Percentiles rank a stretch among this genome's conserved stretches.
These are phyloP conservation scores for Fusarium sp. DNA, from an alignment of 2,329 filamentous ascomycete genomes.

Conservation along the genomic window DNA sequence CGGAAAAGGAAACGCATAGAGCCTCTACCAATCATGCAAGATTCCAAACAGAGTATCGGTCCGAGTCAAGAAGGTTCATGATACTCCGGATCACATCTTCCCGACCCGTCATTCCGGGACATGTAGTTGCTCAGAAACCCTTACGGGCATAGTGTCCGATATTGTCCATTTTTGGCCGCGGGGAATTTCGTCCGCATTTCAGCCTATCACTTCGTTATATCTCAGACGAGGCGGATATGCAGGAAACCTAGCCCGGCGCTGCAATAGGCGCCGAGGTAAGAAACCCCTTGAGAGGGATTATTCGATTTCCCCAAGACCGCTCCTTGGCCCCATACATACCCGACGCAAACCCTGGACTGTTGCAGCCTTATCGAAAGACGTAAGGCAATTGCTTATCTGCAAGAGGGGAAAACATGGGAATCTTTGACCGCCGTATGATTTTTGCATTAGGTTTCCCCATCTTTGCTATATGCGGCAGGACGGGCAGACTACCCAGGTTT, in stretches of 20 bases:
- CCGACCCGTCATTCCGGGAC: neutral
- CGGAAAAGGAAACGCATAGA: conserved; percentile 5
- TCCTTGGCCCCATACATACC: neutral
- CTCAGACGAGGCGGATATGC: neutral
- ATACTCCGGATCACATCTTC: neutral
- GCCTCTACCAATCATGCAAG: neutral
- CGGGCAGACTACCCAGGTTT: neutral
- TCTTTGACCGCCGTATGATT: neutral
- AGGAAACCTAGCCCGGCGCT: neutral
- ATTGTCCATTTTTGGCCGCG: neutral
- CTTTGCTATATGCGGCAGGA: neutral
- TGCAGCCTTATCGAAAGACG: neutral
- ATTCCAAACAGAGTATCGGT: neutral
- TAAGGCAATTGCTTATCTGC: neutral
- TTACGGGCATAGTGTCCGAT: neutral
- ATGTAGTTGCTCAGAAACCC: neutral
- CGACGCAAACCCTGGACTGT: neutral
- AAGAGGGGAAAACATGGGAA: neutral
- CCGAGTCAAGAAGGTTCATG: neutral
- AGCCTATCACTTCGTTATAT: neutral
- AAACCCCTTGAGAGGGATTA: neutral
- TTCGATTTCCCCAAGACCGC: neutral
- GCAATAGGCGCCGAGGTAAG: neutral
- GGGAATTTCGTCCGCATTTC: neutral
- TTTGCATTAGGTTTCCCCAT: neutral